These are phyloP conservation scores for Pleurotus tuber-regium DNA, from an alignment of 768 basidiomycete species.

Conservation along the genomic window DNA sequence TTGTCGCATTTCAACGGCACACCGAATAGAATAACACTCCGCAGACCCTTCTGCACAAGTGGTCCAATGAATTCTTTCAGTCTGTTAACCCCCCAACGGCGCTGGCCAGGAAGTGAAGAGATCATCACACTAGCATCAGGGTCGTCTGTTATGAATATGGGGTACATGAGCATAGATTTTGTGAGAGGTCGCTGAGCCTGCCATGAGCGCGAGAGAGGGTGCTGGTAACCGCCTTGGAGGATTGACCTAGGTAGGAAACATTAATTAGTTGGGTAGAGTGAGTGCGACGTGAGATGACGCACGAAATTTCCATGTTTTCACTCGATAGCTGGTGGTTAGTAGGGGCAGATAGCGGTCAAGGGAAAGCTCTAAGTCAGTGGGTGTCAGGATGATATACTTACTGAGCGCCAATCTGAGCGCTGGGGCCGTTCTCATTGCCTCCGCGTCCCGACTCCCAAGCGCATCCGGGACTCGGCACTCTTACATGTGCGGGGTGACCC, in stretches of 20 bases:
- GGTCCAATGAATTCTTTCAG: conserved; percentile 86
- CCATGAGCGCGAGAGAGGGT: conserved; percentile 86
- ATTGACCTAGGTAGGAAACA: conserved; percentile 53
- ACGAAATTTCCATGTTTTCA: conserved; percentile 44
- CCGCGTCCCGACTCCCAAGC: too few species aligned
- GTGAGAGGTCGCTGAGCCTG: conserved; percentile 78
- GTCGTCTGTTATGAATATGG: conserved; percentile 97
- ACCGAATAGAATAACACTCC: conserved; percentile 93
- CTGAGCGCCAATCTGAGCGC: too few species aligned
- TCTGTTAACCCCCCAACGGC: conserved; percentile 93
- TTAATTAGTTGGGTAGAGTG: conserved; percentile 9
- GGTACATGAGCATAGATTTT: conserved; percentile 98
- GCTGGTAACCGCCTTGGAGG: conserved; percentile 91
- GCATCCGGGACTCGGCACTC: background rate
- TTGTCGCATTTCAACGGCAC: conserved; percentile 82
- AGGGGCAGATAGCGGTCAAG: too few species aligned
- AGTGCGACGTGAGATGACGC: conserved; percentile 17
- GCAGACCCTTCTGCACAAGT: conserved; percentile 84
- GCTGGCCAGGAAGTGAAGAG: conserved; percentile 77
- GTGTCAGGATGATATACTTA: too few species aligned
- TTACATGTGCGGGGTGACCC: background rate
- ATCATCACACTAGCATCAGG: conserved; percentile 82
- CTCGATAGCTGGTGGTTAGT: too few species aligned
- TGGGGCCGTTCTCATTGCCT: too few species aligned
- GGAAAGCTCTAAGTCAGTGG: too few species aligned